These are phyloP conservation scores for Termitomyces sp. DNA, from an alignment of 768 basidiomycete genomes.

Conservation along the genomic window DNA sequence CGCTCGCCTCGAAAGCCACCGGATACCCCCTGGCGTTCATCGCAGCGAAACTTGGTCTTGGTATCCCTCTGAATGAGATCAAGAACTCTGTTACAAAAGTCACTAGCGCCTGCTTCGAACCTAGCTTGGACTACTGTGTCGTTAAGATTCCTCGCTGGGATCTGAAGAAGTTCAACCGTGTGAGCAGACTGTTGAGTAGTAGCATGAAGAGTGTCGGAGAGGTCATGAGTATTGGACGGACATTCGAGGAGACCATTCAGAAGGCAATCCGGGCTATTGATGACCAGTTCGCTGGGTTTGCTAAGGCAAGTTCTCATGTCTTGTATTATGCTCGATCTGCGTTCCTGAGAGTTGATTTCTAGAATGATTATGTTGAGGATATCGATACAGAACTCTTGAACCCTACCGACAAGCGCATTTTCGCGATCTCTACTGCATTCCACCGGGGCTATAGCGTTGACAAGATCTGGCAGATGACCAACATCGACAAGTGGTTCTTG, in stretches of 20 bases:
- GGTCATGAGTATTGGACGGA: constrained; percentile 98
- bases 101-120: constrained; percentile 97
- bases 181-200: constrained; percentile 85
- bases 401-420: constrained; percentile 96
- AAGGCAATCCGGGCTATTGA: constrained; percentile 98
- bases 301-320: constrained; percentile 47
- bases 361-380: constrained; percentile 87
- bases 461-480: constrained; percentile 96
- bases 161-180: constrained; percentile 94
- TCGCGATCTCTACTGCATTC: constrained; percentile 94
- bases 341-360: constrained; percentile 4
- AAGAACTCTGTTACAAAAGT: constrained; percentile 97
- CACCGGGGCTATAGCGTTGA: constrained; percentile 91
- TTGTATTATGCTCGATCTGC: not conserved
- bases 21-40: constrained; percentile 98
- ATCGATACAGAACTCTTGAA: constrained; percentile 92
- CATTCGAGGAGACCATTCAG: constrained; percentile 98
- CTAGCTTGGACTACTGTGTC: constrained; percentile 93
- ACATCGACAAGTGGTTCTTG: constrained; percentile 99
- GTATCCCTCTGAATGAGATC: constrained; percentile 96
- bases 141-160: constrained; percentile 99
- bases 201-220: constrained; percentile 99
- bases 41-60: constrained; percentile 95
- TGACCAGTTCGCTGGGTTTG: constrained; percentile 91
- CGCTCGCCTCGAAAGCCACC: constrained; percentile 96